Evolutionary conservation across 345 rosid species (phyloP).

Genomic region (Corymbia maculata): DNA sequence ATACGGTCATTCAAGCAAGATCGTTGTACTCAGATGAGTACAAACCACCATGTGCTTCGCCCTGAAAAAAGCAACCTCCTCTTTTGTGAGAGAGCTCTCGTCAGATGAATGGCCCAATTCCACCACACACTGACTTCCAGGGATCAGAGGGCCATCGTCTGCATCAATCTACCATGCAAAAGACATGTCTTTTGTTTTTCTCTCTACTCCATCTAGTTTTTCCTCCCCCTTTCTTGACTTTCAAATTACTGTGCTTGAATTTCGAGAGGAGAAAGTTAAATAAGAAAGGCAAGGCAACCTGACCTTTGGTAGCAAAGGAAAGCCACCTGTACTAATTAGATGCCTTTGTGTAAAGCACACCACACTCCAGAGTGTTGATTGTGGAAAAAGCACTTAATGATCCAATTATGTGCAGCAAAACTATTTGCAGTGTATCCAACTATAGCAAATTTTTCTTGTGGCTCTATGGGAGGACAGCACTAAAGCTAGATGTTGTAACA

Average conservation of each 20-base stretch:
- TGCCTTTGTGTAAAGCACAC: neutral
- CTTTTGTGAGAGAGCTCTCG: neutral
- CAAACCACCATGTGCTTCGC: conserved; percentile 1
- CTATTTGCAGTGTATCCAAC: neutral
- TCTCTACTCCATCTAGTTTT: neutral
- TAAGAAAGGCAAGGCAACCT: neutral
- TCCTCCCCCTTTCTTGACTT: neutral
- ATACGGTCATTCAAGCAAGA: neutral
- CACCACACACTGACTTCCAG: neutral
- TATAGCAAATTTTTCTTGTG: neutral
- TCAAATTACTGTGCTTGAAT: neutral
- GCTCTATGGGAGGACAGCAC: neutral
- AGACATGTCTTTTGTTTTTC: neutral
- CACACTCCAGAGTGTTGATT: neutral
- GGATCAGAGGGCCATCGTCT: neutral
- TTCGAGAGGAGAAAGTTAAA: neutral
- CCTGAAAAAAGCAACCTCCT: neutral
- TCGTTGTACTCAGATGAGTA: neutral
- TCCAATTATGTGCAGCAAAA: neutral
- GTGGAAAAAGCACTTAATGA: neutral
- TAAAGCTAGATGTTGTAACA: neutral
- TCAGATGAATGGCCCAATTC: neutral
- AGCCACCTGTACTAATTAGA: neutral
- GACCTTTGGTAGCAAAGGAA: neutral
- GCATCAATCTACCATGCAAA: neutral